Percentiles rank a stretch among this genome's conserved stretches.
Conservation (phyloP, 805 yeast species). For the Ogataea corticis region DNA sequence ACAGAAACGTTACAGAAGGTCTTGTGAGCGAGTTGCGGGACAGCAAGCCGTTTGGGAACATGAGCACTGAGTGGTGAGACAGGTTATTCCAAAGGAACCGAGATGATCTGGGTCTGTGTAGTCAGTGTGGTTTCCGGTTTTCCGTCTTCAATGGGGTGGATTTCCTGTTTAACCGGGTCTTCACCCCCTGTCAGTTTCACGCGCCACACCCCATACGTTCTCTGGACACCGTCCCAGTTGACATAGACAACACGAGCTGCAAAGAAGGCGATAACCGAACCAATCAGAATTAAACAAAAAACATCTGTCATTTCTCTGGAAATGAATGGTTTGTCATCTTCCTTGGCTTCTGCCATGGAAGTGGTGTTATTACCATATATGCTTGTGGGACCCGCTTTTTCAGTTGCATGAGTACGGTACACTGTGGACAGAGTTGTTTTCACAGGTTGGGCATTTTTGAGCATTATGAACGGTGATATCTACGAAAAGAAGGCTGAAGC, state of each 20-base stretch:
- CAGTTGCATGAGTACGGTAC: slow-evolving; percentile 1
- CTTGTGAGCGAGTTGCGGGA: slow-evolving; percentile 46
- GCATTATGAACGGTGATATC: background rate
- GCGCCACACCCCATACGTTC: background rate
- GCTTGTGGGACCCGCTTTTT: background rate
- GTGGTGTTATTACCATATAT: background rate
- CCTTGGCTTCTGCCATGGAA: background rate
- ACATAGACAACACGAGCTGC: slow-evolving; percentile 4
- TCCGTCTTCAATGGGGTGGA: too few species aligned
- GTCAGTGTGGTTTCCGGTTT: background rate
- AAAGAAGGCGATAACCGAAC: slow-evolving; percentile 6
- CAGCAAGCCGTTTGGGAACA: slow-evolving; percentile 50
- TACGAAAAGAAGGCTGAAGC: too few species aligned
- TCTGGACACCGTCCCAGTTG: slow-evolving; percentile 5
- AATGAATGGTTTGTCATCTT: background rate
- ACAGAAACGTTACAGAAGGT: slow-evolving; percentile 49
- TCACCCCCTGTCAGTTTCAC: too few species aligned
- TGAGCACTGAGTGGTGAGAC: slow-evolving; percentile 46
- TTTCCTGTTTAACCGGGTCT: too few species aligned
- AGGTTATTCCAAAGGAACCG: background rate
- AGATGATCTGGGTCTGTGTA: background rate
- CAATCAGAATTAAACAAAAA: slow-evolving; percentile 1
- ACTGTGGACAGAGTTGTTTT: slow-evolving; percentile 1
- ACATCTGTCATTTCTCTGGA: slow-evolving; percentile 4
- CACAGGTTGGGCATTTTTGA: background rate